Base-by-base conservation (phyloP, 176 grass and related monocot genomes). In the Eragrostis nindensis region DNA sequence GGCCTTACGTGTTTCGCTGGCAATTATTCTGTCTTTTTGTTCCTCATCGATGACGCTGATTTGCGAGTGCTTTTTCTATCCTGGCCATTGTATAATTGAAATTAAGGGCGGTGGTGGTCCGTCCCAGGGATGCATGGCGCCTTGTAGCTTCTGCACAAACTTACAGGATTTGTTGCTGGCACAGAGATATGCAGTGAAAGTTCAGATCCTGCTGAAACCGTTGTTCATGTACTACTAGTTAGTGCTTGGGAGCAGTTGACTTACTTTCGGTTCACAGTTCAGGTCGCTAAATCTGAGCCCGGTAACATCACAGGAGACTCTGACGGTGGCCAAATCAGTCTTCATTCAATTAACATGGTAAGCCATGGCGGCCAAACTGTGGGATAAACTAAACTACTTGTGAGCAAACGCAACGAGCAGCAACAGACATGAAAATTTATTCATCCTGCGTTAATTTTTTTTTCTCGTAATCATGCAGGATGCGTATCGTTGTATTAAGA, bases 1-100 rank as follows among this genome's bases (percentile, higher is more conserved):
- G 38, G 41, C 12, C 39, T 11, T 79, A 19, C 68, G 75, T 68
- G 62, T 44, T 45, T 48, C 27, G 26, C 61, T 89, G 69, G 15
- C 49, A 26, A 26, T 79, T 83, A 68, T 88, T 84, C 69, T 13
- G 7, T 62, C 50, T 11, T 15, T 11, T n/a, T 68, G 81, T 68
- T 53, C n/a, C n/a, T 4, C 30, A 50, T 26, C 39, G 26, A 21
- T 65, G 79, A n/a, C 40, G 26, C 26, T 21, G 45, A 59, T 48
- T 25, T 24, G 39, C 56, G 64, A n/a, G 8, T 15, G 12, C 24
- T 79, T 57, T 55, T 74, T 39, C 49, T 12, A n/a, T n/a, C n/a
- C n/a, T n/a, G n/a, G n/a, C n/a, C n/a, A n/a, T n/a, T n/a, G n/a
- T n/a, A n/a, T n/a, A n/a, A n/a, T n/a, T n/a, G n/a, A n/a, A n/a